Evolutionary conservation across 2,329 filamentous ascomycete genomes (phyloP).

Genomic region (Tothia fuscella): DNA sequence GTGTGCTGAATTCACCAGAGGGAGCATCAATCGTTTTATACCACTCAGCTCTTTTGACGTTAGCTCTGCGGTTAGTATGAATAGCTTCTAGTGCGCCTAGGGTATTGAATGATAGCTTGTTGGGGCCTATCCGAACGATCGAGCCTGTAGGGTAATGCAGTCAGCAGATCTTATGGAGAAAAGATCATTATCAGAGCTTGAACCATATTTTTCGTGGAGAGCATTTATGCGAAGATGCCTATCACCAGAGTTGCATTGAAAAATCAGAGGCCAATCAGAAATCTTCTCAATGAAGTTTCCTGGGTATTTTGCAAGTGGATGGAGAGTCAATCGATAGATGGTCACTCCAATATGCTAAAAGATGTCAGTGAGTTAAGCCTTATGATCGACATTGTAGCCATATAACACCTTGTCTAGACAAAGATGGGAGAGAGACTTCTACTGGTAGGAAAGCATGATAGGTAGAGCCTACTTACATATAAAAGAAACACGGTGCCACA

Average conservation of each 20-base stretch:
- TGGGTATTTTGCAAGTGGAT: slow-evolving; percentile 10
- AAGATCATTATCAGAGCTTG: not conserved
- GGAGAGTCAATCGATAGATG: slow-evolving; percentile 26
- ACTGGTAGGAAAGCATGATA: no score
- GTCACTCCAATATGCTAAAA: slow-evolving; percentile 14
- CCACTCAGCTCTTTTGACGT: no score
- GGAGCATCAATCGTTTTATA: no score
- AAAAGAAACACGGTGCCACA: no score
- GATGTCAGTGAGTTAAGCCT: no score
- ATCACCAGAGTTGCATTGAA: not conserved
- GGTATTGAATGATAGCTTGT: slow-evolving; percentile 33
- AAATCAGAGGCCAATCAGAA: not conserved
- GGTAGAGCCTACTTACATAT: no score
- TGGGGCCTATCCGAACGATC: slow-evolving; percentile 35
- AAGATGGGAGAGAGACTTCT: no score
- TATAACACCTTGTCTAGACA: no score
- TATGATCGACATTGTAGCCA: no score
- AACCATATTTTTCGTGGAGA: slow-evolving; percentile 24
- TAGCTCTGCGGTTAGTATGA: no score
- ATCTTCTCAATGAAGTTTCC: slow-evolving; percentile 1
- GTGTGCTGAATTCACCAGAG: not conserved
- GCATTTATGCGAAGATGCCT: not conserved
- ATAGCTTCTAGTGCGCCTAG: not conserved
- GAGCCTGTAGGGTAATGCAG: slow-evolving; percentile 12
- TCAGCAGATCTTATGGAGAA: not conserved